Base-by-base conservation (phyloP, 352 stramenopile species). In the Phytophthora sp. region DNA sequence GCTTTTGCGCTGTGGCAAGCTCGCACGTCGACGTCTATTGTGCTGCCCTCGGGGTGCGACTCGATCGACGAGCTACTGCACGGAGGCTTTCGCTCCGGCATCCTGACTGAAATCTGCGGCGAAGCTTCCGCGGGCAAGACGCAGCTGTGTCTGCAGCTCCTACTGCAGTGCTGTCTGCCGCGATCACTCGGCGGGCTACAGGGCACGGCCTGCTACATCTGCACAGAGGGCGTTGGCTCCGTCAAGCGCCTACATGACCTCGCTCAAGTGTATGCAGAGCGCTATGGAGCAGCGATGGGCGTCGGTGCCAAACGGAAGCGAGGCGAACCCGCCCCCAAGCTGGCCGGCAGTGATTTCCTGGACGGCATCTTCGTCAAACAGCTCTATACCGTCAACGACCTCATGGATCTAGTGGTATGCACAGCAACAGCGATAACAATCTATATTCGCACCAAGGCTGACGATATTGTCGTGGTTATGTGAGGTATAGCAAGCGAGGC, bases 361-460 rank as follows among this genome's bases (percentile, higher is more conserved):
- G 82, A 95, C 62, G 65, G 71, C 15, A 88, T 94, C 36, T 94
- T 93, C 55, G 80, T 94, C 20, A 81, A 94, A 52, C 80, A 91
- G 62, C 69, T 91, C 29, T 92, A 91, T 47, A 84, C 90, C 41
- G 73, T 80, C 8, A 74, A 87, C 4, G 82, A 84, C 33, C 74
- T 94, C 0, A 62, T 93, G 29, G 67, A 87, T 57, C 68, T 90
- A 12, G 52, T 94, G 72, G 86, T 93, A 3, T 27, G 24, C 12
- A 23, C 20, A 30, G 18, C 29, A 42, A 8, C 9, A 29, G 6
- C 12, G 38, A 12, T 27, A 16, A 12, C 11, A 12, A 36, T 15
- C 21, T 24, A 53, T 13, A 12, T 8, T 51, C 8, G 16, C 7
- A 38, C 16, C 0, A 8, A 27, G 9, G 15, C 21, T 67, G 55